Conservation (phyloP, 2,329 filamentous ascomycete genomes). For the Sporothrix sp. region DNA sequence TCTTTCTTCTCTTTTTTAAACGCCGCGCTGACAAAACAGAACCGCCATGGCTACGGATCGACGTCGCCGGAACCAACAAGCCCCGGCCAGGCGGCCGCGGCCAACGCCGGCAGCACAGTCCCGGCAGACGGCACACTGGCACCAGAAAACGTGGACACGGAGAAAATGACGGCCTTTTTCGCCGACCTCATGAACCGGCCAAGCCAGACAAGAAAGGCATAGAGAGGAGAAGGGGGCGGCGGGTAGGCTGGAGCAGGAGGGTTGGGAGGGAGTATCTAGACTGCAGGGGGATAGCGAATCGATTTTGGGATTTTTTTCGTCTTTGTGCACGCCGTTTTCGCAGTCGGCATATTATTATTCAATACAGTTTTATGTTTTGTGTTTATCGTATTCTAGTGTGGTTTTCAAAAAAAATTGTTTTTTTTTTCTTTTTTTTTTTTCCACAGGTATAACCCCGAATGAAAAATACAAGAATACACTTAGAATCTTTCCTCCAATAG, state of each 20-base stretch:
- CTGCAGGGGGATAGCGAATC: no score
- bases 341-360: no score
- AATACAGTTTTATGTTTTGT: no score
- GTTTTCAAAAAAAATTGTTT: no score
- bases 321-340: no score
- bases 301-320: no score
- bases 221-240: neutral
- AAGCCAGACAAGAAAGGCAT: slow-evolving; percentile 16
- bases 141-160: slow-evolving; percentile 38
- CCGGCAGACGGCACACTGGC: neutral
- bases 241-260: neutral
- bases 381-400: no score
- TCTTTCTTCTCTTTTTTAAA: slow-evolving; percentile 15
- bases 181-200: slow-evolving; percentile 47
- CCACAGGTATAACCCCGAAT: no score
- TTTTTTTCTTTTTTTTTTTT: neutral
- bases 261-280: no score
- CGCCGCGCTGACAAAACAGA: slow-evolving; percentile 28
- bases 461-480: no score
- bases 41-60: slow-evolving; percentile 43
- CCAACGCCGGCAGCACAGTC: neutral
- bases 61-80: slow-evolving; percentile 35
- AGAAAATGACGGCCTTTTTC: slow-evolving; percentile 51
- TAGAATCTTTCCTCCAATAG: no score
- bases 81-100: slow-evolving; percentile 25